Evolutionary conservation across 805 yeast species (phyloP).

Genomic region (Starmerella tilneyi): DNA sequence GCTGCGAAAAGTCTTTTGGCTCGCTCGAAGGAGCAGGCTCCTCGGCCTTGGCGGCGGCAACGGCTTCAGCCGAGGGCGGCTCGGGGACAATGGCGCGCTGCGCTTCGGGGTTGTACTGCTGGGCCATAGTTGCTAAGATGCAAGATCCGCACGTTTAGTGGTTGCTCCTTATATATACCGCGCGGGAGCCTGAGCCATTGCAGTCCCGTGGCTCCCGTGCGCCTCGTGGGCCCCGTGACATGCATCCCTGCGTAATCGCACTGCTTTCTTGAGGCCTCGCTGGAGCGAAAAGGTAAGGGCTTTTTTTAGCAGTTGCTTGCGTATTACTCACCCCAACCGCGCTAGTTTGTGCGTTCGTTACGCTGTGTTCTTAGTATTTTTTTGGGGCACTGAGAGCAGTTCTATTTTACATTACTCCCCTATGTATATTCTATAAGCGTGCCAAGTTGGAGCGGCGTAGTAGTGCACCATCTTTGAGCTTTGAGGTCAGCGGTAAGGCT

Average conservation of each 20-base stretch:
- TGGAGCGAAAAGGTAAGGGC: conserved; percentile 3
- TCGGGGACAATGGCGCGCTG: conserved; percentile 34
- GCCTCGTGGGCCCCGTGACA: conserved; percentile 4
- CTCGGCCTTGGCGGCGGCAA: conserved; percentile 32
- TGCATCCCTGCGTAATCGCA: conserved; percentile 6
- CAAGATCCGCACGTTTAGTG: not conserved
- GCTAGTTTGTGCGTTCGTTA: no score
- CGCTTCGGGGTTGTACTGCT: conserved; percentile 19
- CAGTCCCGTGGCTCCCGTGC: conserved; percentile 9
- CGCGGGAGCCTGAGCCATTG: not conserved
- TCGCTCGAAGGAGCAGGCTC: conserved; percentile 29
- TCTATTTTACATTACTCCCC: no score
- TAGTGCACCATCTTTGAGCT: no score
- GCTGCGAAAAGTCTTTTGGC: conserved; percentile 33
- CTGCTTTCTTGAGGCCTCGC: not conserved
- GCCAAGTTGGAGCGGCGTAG: no score
- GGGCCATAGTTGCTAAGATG: not conserved
- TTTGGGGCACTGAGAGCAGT: no score
- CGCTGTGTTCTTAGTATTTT: no score
- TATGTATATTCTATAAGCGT: no score
- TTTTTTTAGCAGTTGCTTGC: conserved; percentile 1
- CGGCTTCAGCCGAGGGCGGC: conserved; percentile 34
- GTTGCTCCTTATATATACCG: not conserved
- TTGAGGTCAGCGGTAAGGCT: no score
- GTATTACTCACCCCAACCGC: not conserved